A percentile compares a stretch with the other conserved stretches of the same genome.
These are phyloP conservation scores for Neospermospora avenae DNA, from an alignment of 2,329 filamentous ascomycete genomes.

Conservation along the genomic window DNA sequence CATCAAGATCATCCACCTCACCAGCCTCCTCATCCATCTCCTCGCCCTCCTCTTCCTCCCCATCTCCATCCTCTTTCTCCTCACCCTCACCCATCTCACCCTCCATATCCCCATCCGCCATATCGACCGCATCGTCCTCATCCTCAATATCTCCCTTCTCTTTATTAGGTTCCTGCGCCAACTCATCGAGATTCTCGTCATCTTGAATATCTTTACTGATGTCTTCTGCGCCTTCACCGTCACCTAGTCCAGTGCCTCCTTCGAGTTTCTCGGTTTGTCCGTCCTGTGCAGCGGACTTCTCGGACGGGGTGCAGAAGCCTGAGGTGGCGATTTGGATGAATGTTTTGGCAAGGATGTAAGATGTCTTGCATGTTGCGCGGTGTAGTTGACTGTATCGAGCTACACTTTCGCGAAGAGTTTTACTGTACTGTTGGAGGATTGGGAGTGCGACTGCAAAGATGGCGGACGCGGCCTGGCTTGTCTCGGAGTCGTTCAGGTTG, in stretches of 20 bases:
- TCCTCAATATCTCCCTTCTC: conserved; percentile 66
- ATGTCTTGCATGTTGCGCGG: conserved; percentile 67
- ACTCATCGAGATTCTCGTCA: conserved; percentile 87
- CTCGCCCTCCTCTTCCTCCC: conserved; percentile 62
- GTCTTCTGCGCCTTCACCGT: conserved; percentile 92
- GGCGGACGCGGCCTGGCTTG: conserved; percentile 48
- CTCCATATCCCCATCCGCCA: conserved; percentile 88
- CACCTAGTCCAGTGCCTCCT: conserved; percentile 87
- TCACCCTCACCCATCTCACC: conserved; percentile 72
- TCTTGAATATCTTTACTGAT: conserved; percentile 96
- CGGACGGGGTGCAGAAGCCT: conserved; percentile 88
- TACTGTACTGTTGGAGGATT: conserved; percentile 70
- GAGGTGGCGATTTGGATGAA: conserved; percentile 78
- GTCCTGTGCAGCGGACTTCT: conserved; percentile 69
- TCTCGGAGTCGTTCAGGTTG: conserved; percentile 40
- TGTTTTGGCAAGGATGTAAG: conserved; percentile 69
- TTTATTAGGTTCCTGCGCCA: conserved; percentile 78
- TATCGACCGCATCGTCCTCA: conserved; percentile 83
- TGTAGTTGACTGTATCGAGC: conserved; percentile 62
- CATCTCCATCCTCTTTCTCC: conserved; percentile 60
- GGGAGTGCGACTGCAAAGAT: conserved; percentile 63
- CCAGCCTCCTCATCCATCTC: conserved; percentile 88
- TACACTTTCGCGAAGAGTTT: conserved; percentile 57
- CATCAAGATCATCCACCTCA: conserved; percentile 86
- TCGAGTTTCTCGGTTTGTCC: conserved; percentile 78